Conservation (phyloP, 2,329 filamentous ascomycete genomes). For the Penicillium sp. region DNA sequence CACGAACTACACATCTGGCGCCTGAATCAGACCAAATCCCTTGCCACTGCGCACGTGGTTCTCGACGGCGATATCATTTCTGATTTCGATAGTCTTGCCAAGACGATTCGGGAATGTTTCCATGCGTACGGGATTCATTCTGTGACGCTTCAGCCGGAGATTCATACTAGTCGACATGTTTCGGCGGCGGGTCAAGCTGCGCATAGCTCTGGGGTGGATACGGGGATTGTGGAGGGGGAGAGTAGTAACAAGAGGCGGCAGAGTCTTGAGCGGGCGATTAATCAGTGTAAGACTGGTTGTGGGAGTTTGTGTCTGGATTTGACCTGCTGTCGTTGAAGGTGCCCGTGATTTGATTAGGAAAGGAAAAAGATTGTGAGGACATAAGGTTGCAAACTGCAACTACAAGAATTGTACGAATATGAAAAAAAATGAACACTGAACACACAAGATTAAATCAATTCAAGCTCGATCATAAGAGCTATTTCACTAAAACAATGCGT, state of each 20-base stretch:
- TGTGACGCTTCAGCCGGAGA: conserved; percentile 23
- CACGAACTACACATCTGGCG: conserved; percentile 27
- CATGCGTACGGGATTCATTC: conserved; percentile 25
- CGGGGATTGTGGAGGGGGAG: background rate
- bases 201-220: conserved; percentile 3
- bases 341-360: background rate
- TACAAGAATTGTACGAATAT: background rate
- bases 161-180: background rate
- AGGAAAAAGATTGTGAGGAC: background rate
- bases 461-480: conserved; percentile 7
- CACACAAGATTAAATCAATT: background rate
- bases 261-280: conserved; percentile 4
- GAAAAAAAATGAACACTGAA: background rate
- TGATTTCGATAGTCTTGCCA: conserved; percentile 17
- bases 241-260: background rate
- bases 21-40: conserved; percentile 11
- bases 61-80: conserved; percentile 7
- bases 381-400: background rate
- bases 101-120: conserved; percentile 22
- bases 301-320: conserved; percentile 16
- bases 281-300: conserved; percentile 14
- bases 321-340: conserved; percentile 12
- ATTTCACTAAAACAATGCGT: conserved; percentile 4
- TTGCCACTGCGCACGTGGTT: conserved; percentile 19
- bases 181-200: background rate